phyloP scores from a whole-genome alignment of 2,329 filamentous ascomycete genomes.

The Epichloe glyceriae region DNA sequence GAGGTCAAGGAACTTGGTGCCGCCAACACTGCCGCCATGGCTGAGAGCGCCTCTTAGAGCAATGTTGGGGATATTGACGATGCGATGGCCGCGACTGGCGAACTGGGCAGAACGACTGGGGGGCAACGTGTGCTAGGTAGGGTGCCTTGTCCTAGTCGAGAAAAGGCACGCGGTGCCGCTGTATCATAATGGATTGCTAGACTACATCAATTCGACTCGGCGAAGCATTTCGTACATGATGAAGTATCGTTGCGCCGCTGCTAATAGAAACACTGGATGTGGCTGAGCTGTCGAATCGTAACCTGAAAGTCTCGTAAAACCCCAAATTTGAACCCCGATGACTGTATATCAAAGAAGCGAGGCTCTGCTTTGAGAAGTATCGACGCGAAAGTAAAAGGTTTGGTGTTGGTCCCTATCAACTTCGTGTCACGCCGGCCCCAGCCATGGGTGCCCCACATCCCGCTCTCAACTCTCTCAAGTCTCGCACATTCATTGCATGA shows the following conservation, averaged over 20 bases:
- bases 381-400: not conserved
- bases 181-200: constrained; percentile 23
- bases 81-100: not conserved
- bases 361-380: not conserved
- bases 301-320: not conserved
- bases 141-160: not conserved
- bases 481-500: not conserved
- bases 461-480: not conserved
- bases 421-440: not conserved
- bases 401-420: not conserved
- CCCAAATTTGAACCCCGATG: not conserved
- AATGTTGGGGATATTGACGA: not conserved
- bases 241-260: not conserved
- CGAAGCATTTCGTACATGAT: constrained; percentile 1
- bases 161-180: constrained; percentile 11
- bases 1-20: constrained; percentile 61
- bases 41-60: constrained; percentile 24
- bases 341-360: not conserved
- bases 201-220: constrained; percentile 17
- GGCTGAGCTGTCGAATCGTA: not conserved
- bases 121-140: not conserved
- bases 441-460: constrained; percentile 3
- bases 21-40: constrained; percentile 33
- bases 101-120: not conserved
- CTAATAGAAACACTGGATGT: too few species aligned